Evolutionary conservation across 179 eudicot species (phyloP).

Genomic region (Gypsophila paniculata): DNA sequence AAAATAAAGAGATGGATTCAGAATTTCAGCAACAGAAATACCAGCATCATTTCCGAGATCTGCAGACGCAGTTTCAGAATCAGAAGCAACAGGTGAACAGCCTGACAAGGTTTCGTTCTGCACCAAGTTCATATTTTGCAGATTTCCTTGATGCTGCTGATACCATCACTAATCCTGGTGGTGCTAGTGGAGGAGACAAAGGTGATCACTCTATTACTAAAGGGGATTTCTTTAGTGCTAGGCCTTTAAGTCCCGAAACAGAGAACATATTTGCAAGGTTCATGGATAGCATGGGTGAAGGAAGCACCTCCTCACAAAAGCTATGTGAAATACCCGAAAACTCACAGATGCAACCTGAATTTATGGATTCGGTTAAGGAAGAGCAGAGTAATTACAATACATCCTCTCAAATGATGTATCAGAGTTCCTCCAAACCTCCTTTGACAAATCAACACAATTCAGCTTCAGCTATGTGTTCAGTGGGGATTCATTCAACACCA

Average conservation of each 20-base stretch:
- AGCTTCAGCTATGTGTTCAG: slow-evolving; percentile 17
- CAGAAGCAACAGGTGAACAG: slow-evolving; percentile 31
- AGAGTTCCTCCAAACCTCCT: slow-evolving; percentile 37
- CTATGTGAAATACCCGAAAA: slow-evolving; percentile 23
- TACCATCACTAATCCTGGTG: slow-evolving; percentile 12
- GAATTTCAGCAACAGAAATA: slow-evolving; percentile 33
- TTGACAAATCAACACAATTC: slow-evolving; percentile 27
- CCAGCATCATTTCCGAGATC: slow-evolving; percentile 35
- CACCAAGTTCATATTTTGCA: slow-evolving; percentile 41
- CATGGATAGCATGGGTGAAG: slow-evolving; percentile 28
- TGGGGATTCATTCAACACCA: slow-evolving; percentile 29
- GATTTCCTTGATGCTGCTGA: slow-evolving; percentile 37
- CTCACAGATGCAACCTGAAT: slow-evolving; percentile 18
- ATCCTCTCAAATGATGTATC: slow-evolving; percentile 30
- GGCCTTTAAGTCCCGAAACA: slow-evolving; percentile 44
- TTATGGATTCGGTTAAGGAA: slow-evolving; percentile 28
- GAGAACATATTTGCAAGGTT: slow-evolving; percentile 35
- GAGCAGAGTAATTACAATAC: slow-evolving; percentile 26
- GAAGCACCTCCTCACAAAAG: slow-evolving; percentile 20
- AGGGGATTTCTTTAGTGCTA: slow-evolving; percentile 24
- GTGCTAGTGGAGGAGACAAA: slow-evolving; percentile 12
- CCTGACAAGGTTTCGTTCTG: slow-evolving; percentile 39
- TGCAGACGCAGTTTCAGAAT: slow-evolving; percentile 27
- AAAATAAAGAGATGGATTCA: slow-evolving; percentile 33
- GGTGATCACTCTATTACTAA: slow-evolving; percentile 18